A percentile compares a stretch with the other conserved stretches of the same genome.
These are phyloP conservation scores for Claviceps capensis DNA, from an alignment of 2,329 filamentous ascomycete genomes.

Conservation along the genomic window DNA sequence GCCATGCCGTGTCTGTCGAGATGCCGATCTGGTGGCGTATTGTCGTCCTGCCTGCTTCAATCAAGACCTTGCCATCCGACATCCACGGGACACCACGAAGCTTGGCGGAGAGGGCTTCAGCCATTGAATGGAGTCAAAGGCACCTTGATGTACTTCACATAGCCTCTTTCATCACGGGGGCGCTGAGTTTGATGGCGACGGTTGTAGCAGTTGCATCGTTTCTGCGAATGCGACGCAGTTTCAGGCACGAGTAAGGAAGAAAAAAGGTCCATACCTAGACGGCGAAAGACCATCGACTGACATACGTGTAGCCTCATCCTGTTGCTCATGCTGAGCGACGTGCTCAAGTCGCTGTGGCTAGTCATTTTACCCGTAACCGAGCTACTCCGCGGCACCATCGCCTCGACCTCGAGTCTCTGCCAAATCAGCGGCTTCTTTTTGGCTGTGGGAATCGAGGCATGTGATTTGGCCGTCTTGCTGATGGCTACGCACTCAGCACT, in stretches of 20 bases:
- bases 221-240: slow-evolving; percentile 56
- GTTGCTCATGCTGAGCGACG: slow-evolving; percentile 58
- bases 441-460: slow-evolving; percentile 51
- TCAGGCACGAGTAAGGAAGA: slow-evolving; percentile 45
- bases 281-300: background rate
- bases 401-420: slow-evolving; percentile 42
- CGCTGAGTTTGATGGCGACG: slow-evolving; percentile 42
- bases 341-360: slow-evolving; percentile 56
- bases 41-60: background rate
- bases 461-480: slow-evolving; percentile 57
- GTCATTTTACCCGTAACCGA: slow-evolving; percentile 49
- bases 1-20: slow-evolving; percentile 1
- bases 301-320: slow-evolving; percentile 47
- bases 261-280: background rate
- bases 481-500: slow-evolving; percentile 62
- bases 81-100: background rate
- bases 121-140: background rate
- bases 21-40: slow-evolving; percentile 2
- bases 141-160: slow-evolving; percentile 9
- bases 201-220: slow-evolving; percentile 57
- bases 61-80: background rate
- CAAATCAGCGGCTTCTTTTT: slow-evolving; percentile 57
- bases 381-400: slow-evolving; percentile 36
- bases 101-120: background rate
- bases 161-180: slow-evolving; percentile 26